Base-by-base conservation (phyloP, 2,329 filamentous ascomycete genomes). In the Phialocephala sp. region DNA sequence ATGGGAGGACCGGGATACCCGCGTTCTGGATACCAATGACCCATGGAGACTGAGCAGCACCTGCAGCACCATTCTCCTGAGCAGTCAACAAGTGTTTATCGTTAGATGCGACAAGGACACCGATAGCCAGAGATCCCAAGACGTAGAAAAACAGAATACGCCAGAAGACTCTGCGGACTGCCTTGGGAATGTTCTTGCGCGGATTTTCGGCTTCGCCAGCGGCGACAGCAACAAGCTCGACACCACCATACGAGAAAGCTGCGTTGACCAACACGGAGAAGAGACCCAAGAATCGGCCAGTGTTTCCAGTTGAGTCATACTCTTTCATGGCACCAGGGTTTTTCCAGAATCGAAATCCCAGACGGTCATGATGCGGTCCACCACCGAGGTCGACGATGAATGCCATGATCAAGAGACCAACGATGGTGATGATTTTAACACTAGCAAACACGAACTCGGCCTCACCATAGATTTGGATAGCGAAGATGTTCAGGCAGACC, bases 361-460 rank as follows among this genome's bases (percentile, higher is more conserved):
- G 91, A 0, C 85, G 81, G 70, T 94, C 90, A 43, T 85, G 81
- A 0, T 87, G 76, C 0, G 93, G 93, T 71, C 94, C 95, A 2
- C 91, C 93, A 8, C 92, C 93, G 0, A 95, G 80, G 89, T 95
- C 94, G 69, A 88, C 87, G 69, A 96, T 84, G 73, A 97, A 92
- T 1, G 92, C 94, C 79, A 92, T 94, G 68, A 87, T 72, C 70
- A 94, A 84, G 59, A 94, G 82, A 0, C 87, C 90, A 41, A 93
- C 78, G 66, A 87, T 87, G 45, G 86, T 79, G 18, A 87, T 71
- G 20, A 87, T 81, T 72, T 88, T 87, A 64, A 84, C 80, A 8
- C 83, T 73, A 6, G 87, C 83, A 58, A 85, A 83, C 80, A 86
- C 85, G 70, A 90, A 90, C 72, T 90, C 87, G 2, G 85, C 81